phyloP scores from a whole-genome alignment of 2,329 filamentous ascomycete species.

The Rhynchosporium agropyri region DNA sequence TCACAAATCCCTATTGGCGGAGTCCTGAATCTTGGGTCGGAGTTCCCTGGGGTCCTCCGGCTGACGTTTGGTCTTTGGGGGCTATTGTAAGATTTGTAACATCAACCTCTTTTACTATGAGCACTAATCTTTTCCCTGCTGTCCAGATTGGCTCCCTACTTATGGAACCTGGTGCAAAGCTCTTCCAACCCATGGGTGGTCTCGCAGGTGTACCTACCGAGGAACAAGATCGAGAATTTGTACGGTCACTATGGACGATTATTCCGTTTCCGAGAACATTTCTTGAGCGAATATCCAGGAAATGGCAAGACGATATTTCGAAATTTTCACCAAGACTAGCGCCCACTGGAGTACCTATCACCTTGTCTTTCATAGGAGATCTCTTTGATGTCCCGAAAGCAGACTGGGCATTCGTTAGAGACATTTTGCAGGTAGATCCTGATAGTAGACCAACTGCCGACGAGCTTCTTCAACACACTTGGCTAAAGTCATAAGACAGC shows the following conservation, averaged over 20 bases:
- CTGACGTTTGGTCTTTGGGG: slow-evolving; percentile 25
- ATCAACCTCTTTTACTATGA: slow-evolving; percentile 16
- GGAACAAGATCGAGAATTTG: slow-evolving; percentile 23
- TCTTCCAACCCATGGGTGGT: slow-evolving; percentile 24
- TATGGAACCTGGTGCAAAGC: slow-evolving; percentile 25
- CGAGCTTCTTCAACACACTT: slow-evolving; percentile 21
- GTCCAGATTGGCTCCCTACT: slow-evolving; percentile 24
- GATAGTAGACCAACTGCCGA: slow-evolving; percentile 20
- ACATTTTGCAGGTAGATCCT: slow-evolving; percentile 25
- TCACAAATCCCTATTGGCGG: slow-evolving; percentile 24
- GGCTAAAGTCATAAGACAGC: slow-evolving; percentile 6
- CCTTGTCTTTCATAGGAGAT: slow-evolving; percentile 20
- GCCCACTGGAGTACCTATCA: slow-evolving; percentile 20
- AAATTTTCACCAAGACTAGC: slow-evolving; percentile 22
- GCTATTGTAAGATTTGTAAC: slow-evolving; percentile 22
- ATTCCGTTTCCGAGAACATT: slow-evolving; percentile 21
- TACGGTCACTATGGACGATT: slow-evolving; percentile 18
- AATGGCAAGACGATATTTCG: slow-evolving; percentile 21
- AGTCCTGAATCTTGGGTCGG: slow-evolving; percentile 26
- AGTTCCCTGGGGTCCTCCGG: slow-evolving; percentile 19
- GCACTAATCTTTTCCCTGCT: slow-evolving; percentile 13
- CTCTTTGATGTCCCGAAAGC: slow-evolving; percentile 20
- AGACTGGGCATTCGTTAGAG: slow-evolving; percentile 22
- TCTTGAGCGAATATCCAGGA: slow-evolving; percentile 12
- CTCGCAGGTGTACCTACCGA: slow-evolving; percentile 15